Evolutionary conservation across 2,329 filamentous ascomycete genomes (phyloP).

Genomic region (Rosellinia necatrix): DNA sequence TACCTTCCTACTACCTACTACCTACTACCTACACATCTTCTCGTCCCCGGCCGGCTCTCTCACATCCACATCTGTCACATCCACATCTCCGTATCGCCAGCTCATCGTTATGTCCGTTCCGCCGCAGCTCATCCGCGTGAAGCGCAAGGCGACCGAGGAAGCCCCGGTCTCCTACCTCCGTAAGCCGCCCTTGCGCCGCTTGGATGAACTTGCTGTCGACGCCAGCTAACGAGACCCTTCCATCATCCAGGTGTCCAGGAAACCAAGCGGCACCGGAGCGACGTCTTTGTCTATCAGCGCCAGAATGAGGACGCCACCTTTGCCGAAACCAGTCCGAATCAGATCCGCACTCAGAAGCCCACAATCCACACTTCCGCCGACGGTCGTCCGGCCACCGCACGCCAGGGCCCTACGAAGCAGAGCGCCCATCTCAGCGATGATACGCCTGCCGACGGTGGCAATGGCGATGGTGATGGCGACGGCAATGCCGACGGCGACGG

Average conservation of each 20-base stretch:
- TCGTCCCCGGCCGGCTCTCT: no score
- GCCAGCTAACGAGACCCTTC: conserved; percentile 14
- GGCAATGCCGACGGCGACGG: neutral
- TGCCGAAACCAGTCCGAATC: conserved; percentile 32
- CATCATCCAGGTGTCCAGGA: conserved; percentile 54
- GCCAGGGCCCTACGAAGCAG: conserved; percentile 30
- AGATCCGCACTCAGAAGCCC: conserved; percentile 43
- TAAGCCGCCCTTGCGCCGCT: conserved; percentile 41
- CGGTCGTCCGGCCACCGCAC: conserved; percentile 42
- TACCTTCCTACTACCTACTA: no score
- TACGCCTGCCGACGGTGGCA: conserved; percentile 2
- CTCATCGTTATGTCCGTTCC: conserved; percentile 56
- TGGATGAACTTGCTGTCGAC: conserved; percentile 7
- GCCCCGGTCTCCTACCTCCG: conserved; percentile 60
- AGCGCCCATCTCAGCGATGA: conserved; percentile 15
- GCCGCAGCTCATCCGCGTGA: conserved; percentile 63
- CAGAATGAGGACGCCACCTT: conserved; percentile 45
- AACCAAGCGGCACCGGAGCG: conserved; percentile 58
- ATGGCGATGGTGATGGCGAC: conserved; percentile 17
- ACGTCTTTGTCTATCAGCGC: conserved; percentile 61
- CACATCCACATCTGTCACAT: neutral
- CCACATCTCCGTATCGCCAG: neutral
- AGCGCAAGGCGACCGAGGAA: conserved; percentile 62
- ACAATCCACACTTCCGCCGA: conserved; percentile 53
- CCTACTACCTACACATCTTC: neutral